Evolutionary conservation across 176 grass and related monocot species (phyloP).

Genomic region (Juncus effusus): DNA sequence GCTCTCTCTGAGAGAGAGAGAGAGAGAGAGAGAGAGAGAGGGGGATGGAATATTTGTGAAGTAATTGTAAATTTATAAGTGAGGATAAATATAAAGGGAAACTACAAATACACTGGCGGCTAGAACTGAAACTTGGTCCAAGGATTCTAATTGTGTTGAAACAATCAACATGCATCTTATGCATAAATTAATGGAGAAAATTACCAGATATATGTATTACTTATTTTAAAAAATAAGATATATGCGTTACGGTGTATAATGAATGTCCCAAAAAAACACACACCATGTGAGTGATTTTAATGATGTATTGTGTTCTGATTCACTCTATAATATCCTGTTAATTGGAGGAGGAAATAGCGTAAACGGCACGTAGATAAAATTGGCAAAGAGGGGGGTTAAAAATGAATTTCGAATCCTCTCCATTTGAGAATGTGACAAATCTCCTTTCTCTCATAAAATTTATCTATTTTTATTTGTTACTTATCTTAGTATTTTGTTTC

Average conservation of each 20-base stretch:
- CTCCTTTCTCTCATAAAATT: not conserved
- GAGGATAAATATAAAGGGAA: conserved; percentile 25
- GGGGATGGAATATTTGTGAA: not conserved
- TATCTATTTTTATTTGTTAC: too few relatives aligned
- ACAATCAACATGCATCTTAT: conserved; percentile 22
- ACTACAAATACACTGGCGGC: not conserved
- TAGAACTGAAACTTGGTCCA: conserved; percentile 19
- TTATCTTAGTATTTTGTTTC: too few relatives aligned
- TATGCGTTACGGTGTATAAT: too few relatives aligned
- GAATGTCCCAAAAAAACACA: too few relatives aligned
- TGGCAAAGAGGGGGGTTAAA: conserved; percentile 11
- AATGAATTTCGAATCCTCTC: not conserved
- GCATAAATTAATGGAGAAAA: too few relatives aligned
- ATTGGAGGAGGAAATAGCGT: conserved; percentile 30
- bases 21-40: conserved; percentile 22
- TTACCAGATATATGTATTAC: too few relatives aligned
- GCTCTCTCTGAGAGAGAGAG: not conserved
- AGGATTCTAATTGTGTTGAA: conserved; percentile 8
- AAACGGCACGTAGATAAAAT: conserved; percentile 45
- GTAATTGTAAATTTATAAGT: not conserved
- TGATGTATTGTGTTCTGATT: too few relatives aligned
- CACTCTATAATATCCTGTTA: not conserved
- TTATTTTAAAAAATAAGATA: too few relatives aligned
- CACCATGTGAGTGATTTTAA: too few relatives aligned
- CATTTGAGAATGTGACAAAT: not conserved